A percentile compares a stretch with the other conserved stretches of the same genome.
phyloP scores from a whole-genome alignment of 179 eudicot species.

The Gypsophila paniculata region DNA sequence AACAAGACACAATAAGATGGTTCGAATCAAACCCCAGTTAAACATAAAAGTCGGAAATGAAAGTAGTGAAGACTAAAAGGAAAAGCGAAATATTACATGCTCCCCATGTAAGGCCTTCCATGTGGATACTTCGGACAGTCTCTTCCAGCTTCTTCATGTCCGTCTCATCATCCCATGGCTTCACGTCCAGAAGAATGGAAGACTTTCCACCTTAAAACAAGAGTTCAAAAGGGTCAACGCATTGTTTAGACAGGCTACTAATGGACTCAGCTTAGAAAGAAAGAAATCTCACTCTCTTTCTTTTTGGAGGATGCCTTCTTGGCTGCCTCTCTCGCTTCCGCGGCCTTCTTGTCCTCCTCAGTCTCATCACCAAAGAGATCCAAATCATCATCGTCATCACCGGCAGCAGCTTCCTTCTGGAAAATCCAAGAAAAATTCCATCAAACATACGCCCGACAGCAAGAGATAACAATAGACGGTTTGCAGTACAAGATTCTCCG shows the following conservation, averaged over 20 bases:
- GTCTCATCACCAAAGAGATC: constrained; percentile 99
- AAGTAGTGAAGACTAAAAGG: background rate
- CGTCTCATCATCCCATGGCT: constrained; percentile 99
- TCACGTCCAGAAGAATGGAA: constrained; percentile 88
- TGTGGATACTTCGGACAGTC: constrained; percentile 72
- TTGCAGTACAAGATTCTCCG: background rate
- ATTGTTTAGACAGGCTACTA: background rate
- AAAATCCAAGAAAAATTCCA: background rate
- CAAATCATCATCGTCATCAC: constrained; percentile 76
- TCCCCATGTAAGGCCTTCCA: constrained; percentile 94
- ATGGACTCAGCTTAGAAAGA: background rate
- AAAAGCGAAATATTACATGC: constrained; percentile 53
- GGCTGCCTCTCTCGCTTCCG: constrained; percentile 70
- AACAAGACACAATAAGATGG: background rate
- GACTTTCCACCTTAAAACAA: constrained; percentile 78
- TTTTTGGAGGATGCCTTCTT: constrained; percentile 65
- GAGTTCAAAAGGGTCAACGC: background rate
- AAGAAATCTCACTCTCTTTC: constrained; percentile 71
- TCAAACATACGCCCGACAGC: background rate
- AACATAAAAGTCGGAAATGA: background rate
- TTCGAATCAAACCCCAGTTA: background rate
- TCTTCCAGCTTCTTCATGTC: constrained; percentile 98
- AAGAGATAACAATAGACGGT: background rate
- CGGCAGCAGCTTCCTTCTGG: constrained; percentile 58
- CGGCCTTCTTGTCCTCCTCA: constrained; percentile 94